Conservation (phyloP, 2,329 filamentous ascomycete species). For the Orbilia javanica region DNA sequence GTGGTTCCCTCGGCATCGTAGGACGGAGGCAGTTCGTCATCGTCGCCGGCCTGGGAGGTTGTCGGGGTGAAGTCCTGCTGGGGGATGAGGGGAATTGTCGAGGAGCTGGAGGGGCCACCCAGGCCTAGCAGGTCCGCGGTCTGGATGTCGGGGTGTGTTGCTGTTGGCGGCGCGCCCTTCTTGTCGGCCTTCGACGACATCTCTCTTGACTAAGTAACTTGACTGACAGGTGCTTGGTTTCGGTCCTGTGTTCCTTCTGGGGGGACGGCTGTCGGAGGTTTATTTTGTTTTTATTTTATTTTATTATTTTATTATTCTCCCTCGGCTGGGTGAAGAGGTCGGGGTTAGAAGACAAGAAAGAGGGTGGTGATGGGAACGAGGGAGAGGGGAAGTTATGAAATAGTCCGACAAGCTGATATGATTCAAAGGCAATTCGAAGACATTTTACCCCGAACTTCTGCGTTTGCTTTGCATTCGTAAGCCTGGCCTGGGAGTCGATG, state of each 20-base stretch:
- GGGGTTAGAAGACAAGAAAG: not conserved
- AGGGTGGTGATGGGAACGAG: not conserved
- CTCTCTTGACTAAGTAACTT: too few relatives aligned
- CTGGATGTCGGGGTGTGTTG: constrained; percentile 35
- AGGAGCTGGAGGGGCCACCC: constrained; percentile 27
- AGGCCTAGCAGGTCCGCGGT: constrained; percentile 52
- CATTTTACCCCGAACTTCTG: too few relatives aligned
- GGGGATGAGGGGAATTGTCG: constrained; percentile 44
- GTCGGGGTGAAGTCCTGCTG: constrained; percentile 41
- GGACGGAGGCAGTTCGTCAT: constrained; percentile 48
- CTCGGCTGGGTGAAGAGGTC: too few relatives aligned
- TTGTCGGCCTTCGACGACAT: constrained; percentile 35
- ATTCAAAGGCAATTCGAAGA: not conserved
- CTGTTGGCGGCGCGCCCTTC: constrained; percentile 35
- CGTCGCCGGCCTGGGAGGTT: constrained; percentile 29
- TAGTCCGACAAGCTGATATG: not conserved
- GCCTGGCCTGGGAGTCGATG: constrained; percentile 6
- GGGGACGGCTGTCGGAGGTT: too few relatives aligned
- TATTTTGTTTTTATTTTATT: too few relatives aligned
- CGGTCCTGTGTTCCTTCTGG: not conserved
- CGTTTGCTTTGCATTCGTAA: constrained; percentile 46
- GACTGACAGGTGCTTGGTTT: too few relatives aligned
- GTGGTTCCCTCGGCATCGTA: constrained; percentile 48
- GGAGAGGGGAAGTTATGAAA: not conserved
- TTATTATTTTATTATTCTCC: too few relatives aligned